Evolutionary conservation across 2,329 filamentous ascomycete species (phyloP), one percentile per base, ranked within the genome.

Genomic region (Biscogniauxia mediterranea): DNA sequence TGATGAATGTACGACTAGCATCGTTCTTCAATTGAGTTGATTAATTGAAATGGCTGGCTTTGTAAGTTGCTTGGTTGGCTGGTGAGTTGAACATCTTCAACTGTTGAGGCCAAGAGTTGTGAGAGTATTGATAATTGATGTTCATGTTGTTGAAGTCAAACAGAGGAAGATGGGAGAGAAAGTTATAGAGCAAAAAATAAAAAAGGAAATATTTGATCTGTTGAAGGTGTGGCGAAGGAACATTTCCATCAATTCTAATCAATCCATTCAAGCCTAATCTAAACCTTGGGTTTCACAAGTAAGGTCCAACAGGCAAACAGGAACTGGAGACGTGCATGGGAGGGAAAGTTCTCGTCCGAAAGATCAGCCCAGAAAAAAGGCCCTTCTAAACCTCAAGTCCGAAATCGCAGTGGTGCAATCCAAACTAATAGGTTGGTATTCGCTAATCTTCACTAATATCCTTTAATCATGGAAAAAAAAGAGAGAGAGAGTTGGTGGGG

Each of bases 71-170:
- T n/a, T 46, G 15, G 38, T 7, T 46, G 38, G 38, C 38, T 13
- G 38, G 11, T n/a, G 7, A 46, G 38, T 46, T 46, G 15, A n/a
- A n/a, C 38, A n/a, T 2, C 38, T 46, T 46, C 38, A 46, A 46
- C 15, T 46, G 38, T 46, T 46, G 38, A 46, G 38, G 38, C 13
- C 38, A 46, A 46, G 38, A 46, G 5, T 15, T 42, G 38, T 11
- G 46, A 54, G 46, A n/a, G n/a, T 28, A 49, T 54, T 26, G 25
- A 50, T 15, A 25, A 64, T n/a, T 57, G 64, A 56, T 17, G 19
- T 26, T 46, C 25, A 46, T 15, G 23, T 52, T 13, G n/a, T 13
- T 3, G 19, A 42, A 21, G 25, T 23, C 23, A 23, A 5, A 23
- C 2, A 23, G 23, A 7, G n/a, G 1, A 19, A 52, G 32, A 13